Evolutionary conservation across 306 rosid species (phyloP).

Genomic region (Cicer bijugum): DNA sequence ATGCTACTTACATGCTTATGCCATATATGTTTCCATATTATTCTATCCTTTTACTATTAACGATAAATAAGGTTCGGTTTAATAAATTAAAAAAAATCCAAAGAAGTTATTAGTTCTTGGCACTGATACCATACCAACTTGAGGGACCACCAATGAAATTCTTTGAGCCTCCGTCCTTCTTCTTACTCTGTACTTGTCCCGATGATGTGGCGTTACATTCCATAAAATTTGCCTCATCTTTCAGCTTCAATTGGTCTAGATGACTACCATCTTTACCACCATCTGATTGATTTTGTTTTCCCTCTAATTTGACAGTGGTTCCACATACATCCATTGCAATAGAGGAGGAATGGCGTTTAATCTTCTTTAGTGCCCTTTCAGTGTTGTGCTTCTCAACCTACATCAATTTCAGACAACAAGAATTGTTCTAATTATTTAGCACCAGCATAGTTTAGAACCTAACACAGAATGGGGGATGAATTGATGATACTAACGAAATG

Average conservation of each 20-base stretch:
- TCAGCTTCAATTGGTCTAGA: conserved; percentile 50
- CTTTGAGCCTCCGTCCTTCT: conserved; percentile 52
- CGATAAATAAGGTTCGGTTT: background rate
- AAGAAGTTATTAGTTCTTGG: conserved; percentile 40
- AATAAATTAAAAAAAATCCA: conserved; percentile 25
- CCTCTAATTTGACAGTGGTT: conserved; percentile 42
- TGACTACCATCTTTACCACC: conserved; percentile 44
- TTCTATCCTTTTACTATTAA: background rate
- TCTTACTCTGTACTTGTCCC: conserved; percentile 49
- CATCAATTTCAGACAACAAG: conserved; percentile 37
- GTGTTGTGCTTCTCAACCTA: conserved; percentile 72
- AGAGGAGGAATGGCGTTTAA: conserved; percentile 64
- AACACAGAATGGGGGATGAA: conserved; percentile 25
- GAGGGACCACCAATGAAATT: conserved; percentile 76
- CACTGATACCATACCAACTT: conserved; percentile 67
- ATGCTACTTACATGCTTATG: conserved; percentile 20
- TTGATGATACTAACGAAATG: conserved; percentile 16
- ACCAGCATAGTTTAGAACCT: conserved; percentile 15
- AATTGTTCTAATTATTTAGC: background rate
- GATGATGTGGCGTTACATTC: conserved; percentile 53
- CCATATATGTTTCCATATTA: conserved; percentile 19
- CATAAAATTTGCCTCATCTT: conserved; percentile 43
- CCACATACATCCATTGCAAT: conserved; percentile 59
- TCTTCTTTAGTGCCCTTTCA: conserved; percentile 72
- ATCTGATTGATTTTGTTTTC: conserved; percentile 46